Evolutionary conservation across 441 rosid species (phyloP).

Genomic region (Erodium moschatum): DNA sequence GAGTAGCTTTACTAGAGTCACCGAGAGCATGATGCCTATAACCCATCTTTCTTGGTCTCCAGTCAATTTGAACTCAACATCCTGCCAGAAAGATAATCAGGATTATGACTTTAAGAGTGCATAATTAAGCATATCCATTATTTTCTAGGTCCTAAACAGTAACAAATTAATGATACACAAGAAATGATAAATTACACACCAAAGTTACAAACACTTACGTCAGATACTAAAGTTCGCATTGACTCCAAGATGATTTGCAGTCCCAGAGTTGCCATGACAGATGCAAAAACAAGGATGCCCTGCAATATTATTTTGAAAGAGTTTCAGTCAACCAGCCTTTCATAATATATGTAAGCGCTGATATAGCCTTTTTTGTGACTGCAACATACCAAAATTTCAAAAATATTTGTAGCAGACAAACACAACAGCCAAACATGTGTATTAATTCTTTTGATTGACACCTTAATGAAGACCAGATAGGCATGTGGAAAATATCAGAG

Average conservation of each 20-base stretch:
- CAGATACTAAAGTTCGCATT: conserved; percentile 35
- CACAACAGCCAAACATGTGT: not conserved
- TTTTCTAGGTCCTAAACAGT: not conserved
- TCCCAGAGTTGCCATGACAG: conserved; percentile 70
- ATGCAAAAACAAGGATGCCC: conserved; percentile 73
- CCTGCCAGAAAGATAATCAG: not conserved
- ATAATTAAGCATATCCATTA: not conserved
- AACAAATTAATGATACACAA: not conserved
- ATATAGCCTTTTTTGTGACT: not conserved
- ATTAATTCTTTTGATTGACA: not conserved
- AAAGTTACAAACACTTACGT: conserved; percentile 25
- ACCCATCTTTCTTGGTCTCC: conserved; percentile 51
- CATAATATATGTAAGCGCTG: not conserved
- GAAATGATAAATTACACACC: no score
- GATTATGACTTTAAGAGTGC: conserved; percentile 40
- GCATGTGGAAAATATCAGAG: not conserved
- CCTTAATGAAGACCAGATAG: not conserved
- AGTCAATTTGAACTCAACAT: conserved; percentile 15
- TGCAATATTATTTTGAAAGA: conserved; percentile 17
- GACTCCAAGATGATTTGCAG: conserved; percentile 59
- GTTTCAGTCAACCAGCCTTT: not conserved
- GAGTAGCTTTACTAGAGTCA: conserved; percentile 39
- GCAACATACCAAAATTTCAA: not conserved
- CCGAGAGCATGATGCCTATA: conserved; percentile 62
- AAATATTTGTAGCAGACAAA: not conserved